These are phyloP conservation scores for Paratrypanosoma confusum DNA, from an alignment of 208 protist species.

Conservation along the genomic window DNA sequence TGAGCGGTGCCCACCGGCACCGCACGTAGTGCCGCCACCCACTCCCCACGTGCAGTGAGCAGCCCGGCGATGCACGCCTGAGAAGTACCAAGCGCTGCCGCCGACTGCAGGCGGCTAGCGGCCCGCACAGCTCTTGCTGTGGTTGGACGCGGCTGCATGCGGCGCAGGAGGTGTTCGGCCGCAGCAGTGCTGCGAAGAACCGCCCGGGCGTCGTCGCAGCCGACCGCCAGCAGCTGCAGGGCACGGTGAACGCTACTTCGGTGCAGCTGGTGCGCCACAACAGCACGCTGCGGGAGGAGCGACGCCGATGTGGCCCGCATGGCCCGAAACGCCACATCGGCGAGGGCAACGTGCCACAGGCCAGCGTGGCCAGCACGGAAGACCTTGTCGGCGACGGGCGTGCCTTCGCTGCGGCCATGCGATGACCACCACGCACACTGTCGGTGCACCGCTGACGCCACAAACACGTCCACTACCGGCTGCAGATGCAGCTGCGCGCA, in stretches of 20 bases:
- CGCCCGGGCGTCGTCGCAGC: conserved; percentile 2
- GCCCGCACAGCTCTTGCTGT: too few relatives aligned
- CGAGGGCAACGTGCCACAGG: conserved; percentile 14
- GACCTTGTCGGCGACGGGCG: conserved; percentile 7
- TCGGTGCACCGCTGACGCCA: background rate
- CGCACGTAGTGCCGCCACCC: conserved; percentile 9
- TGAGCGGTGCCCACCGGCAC: conserved; percentile 3
- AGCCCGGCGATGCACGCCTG: conserved; percentile 14
- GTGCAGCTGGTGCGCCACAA: background rate
- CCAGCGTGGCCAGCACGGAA: conserved; percentile 11
- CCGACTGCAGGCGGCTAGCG: conserved; percentile 2
- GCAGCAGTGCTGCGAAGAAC: too few relatives aligned
- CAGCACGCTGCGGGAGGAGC: too few relatives aligned
- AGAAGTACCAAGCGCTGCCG: conserved; percentile 3
- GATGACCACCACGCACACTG: conserved; percentile 23
- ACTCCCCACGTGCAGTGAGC: conserved; percentile 12
- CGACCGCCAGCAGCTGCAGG: conserved; percentile 7
- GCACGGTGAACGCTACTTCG: conserved; percentile 7
- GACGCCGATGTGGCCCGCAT: too few relatives aligned
- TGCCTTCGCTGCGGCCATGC: background rate
- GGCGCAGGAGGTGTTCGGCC: too few relatives aligned
- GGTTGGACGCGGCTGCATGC: too few relatives aligned
- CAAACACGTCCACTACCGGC: conserved; percentile 12
- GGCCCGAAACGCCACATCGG: conserved; percentile 4
- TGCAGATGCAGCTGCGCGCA: conserved; percentile 9